Conservation (phyloP, 176 grass and related monocot species). For the Aegilops longissima region DNA sequence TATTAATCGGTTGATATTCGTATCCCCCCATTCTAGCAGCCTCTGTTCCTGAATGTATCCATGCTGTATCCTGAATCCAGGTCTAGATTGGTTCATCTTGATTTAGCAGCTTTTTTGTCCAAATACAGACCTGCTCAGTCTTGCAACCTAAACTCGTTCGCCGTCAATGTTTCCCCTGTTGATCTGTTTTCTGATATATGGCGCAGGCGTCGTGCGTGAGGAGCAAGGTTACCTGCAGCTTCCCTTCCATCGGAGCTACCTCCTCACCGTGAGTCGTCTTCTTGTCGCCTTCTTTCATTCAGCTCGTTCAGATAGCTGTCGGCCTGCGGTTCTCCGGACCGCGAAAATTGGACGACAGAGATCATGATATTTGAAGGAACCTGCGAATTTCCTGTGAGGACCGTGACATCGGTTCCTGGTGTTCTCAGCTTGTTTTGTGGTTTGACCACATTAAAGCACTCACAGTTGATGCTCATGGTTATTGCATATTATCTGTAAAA, state of each 20-base stretch:
- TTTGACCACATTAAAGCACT: background rate
- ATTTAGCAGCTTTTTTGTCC: background rate
- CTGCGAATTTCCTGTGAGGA: background rate
- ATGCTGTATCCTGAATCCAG: background rate
- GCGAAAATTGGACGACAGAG: background rate
- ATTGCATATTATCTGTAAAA: background rate
- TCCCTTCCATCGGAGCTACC: slow-evolving; percentile 16
- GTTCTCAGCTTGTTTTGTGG: background rate
- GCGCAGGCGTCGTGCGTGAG: slow-evolving; percentile 21
- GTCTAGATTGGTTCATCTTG: background rate
- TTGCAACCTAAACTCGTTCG: background rate
- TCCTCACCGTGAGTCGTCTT: slow-evolving; percentile 26
- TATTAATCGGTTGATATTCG: background rate
- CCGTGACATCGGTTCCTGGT: background rate
- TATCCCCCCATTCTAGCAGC: background rate
- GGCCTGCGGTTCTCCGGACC: background rate
- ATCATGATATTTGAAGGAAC: background rate
- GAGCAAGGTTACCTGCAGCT: slow-evolving; percentile 23
- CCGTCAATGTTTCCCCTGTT: background rate
- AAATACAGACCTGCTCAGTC: background rate
- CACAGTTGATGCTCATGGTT: background rate
- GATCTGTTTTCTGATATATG: background rate
- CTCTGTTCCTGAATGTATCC: background rate
- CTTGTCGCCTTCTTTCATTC: background rate
- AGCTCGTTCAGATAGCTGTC: background rate